phyloP scores from a whole-genome alignment of 2,329 filamentous ascomycete species.

The Fusarium sp. region DNA sequence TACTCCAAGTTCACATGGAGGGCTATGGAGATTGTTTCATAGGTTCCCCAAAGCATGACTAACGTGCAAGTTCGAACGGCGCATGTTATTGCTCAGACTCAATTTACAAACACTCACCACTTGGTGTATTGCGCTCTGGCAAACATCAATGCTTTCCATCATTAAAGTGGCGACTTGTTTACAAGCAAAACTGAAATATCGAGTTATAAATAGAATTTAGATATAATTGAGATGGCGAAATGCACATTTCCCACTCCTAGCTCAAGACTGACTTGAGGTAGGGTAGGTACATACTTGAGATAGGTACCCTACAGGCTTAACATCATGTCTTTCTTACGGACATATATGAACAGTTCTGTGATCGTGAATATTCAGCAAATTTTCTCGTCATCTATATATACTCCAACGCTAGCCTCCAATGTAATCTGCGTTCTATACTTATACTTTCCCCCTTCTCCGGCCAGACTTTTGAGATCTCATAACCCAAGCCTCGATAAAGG shows the following conservation, averaged over 20 bases:
- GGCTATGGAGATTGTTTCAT: too few species aligned
- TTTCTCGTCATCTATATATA: conserved; percentile 28
- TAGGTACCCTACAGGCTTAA: background rate
- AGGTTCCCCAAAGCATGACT: background rate
- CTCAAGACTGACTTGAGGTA: background rate
- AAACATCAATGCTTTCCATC: background rate
- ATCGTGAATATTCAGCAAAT: background rate
- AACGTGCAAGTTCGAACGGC: background rate
- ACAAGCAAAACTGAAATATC: accelerated
- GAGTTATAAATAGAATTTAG: background rate
- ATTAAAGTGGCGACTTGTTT: background rate
- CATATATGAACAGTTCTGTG: background rate
- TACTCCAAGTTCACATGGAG: background rate
- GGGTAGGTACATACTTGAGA: background rate
- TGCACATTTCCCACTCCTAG: background rate
- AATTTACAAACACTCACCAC: accelerated
- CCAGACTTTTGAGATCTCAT: conserved; percentile 5
- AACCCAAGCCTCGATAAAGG: background rate
- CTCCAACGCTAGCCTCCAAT: conserved; percentile 2
- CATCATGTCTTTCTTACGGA: background rate
- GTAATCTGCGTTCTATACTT: conserved; percentile 12
- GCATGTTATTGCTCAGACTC: background rate
- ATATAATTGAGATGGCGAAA: background rate
- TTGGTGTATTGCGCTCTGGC: accelerated
- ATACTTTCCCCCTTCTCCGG: background rate